Conservation (phyloP, 1,284 basidiomycete genomes). For the Microbotryum intermedium region DNA sequence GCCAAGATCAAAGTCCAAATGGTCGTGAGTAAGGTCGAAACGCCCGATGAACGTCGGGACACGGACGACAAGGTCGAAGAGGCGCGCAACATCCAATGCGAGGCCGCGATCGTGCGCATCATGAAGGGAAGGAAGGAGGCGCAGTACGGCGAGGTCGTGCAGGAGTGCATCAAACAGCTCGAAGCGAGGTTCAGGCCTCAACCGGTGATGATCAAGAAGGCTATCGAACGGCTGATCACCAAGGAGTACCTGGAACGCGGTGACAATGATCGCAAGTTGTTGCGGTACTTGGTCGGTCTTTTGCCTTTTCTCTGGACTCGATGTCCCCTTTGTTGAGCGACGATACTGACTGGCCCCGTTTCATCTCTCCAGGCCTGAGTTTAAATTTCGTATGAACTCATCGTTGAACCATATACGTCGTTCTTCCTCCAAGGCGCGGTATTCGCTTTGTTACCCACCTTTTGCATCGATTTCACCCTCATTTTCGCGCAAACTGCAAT, state of each 20-base stretch:
- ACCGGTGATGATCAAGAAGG: constrained; percentile 79
- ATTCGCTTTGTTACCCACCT: too few species aligned
- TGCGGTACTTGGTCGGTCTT: constrained; percentile 29
- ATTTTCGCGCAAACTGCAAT: too few species aligned
- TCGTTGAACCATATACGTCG: too few species aligned
- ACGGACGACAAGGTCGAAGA: constrained; percentile 87
- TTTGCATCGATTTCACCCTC: too few species aligned
- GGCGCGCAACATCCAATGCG: constrained; percentile 79
- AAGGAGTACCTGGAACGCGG: constrained; percentile 38
- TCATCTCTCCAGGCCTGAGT: too few species aligned
- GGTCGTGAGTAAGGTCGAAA: constrained; percentile 78
- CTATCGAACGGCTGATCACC: constrained; percentile 90
- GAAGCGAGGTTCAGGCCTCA: constrained; percentile 76
- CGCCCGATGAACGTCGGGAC: constrained; percentile 74
- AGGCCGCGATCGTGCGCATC: constrained; percentile 94
- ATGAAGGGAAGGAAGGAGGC: constrained; percentile 96
- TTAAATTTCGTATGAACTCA: too few species aligned
- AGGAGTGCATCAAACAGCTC: constrained; percentile 83
- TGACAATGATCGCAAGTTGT: constrained; percentile 30
- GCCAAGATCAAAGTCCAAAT: constrained; percentile 93
- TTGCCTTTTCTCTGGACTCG: too few species aligned
- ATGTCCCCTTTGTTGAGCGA: too few species aligned
- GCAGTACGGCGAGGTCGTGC: constrained; percentile 79
- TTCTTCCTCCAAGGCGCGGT: too few species aligned
- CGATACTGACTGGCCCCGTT: too few species aligned